Conservation (phyloP, 139 green algal species). For the Picochlorum costavermella region DNA sequence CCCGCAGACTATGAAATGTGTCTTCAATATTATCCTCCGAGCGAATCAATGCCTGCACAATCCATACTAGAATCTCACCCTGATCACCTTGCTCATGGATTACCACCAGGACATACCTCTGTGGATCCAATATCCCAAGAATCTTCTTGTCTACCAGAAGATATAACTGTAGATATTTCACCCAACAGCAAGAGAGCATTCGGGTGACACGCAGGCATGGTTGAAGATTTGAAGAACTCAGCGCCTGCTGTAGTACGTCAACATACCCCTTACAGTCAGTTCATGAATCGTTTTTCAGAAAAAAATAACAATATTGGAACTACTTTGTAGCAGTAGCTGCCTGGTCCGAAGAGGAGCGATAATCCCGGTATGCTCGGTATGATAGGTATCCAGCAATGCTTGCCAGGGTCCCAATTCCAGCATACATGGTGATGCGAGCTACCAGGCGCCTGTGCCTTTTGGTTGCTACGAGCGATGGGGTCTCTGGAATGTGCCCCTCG, state of each 20-base stretch:
- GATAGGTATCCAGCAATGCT: constrained; percentile 25
- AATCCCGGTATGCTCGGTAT: constrained; percentile 5
- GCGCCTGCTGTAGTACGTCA: background rate
- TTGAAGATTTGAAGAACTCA: no score
- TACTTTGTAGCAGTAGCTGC: no score
- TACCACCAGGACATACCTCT: background rate
- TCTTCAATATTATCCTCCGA: constrained; percentile 78
- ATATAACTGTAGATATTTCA: constrained; percentile 2
- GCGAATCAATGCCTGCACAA: constrained; percentile 49
- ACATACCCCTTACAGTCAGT: no score
- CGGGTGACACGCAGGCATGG: background rate
- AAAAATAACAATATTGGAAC: no score
- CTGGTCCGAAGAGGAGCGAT: background rate
- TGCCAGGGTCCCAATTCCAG: constrained; percentile 10
- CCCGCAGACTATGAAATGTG: constrained; percentile 66
- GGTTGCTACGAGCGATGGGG: constrained; percentile 30
- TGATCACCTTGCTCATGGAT: background rate
- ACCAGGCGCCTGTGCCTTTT: constrained; percentile 30
- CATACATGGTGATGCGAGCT: constrained; percentile 16
- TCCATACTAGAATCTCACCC: background rate
- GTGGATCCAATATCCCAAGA: background rate
- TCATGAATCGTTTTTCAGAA: no score
- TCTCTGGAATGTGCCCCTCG: constrained; percentile 34
- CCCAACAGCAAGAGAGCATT: background rate
- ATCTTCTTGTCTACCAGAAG: background rate